Evolutionary conservation across 345 rosid genomes (phyloP).

Genomic region (Syzygium aqueum): DNA sequence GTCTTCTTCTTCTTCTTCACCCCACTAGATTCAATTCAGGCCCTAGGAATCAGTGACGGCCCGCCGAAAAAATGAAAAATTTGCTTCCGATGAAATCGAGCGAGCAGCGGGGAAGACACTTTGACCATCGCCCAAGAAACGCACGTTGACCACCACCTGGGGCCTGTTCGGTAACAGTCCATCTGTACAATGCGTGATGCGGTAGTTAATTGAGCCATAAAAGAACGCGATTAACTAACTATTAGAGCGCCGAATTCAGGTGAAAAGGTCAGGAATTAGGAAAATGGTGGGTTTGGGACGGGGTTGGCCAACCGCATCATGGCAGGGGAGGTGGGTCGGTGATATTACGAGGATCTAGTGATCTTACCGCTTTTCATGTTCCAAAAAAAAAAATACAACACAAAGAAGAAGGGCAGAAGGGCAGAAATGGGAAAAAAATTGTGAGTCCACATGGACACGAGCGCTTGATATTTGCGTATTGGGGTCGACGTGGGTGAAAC

Average conservation of each 20-base stretch:
- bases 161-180: background rate
- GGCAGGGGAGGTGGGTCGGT: background rate
- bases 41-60: background rate
- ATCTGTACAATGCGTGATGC: rapidly evolving
- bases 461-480: background rate
- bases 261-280: background rate
- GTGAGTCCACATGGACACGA: background rate
- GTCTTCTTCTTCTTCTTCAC: background rate
- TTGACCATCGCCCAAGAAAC: background rate
- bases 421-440: background rate
- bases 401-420: no score
- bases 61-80: background rate
- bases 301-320: background rate
- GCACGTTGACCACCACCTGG: background rate
- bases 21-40: background rate
- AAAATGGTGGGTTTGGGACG: background rate
- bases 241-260: background rate
- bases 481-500: background rate
- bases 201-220: background rate
- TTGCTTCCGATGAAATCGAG: background rate
- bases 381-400: background rate
- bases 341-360: background rate
- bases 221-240: background rate
- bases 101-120: background rate
- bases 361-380: background rate